Conservation (phyloP, 2,329 filamentous ascomycete species). For the Intubia oerlemansii region DNA sequence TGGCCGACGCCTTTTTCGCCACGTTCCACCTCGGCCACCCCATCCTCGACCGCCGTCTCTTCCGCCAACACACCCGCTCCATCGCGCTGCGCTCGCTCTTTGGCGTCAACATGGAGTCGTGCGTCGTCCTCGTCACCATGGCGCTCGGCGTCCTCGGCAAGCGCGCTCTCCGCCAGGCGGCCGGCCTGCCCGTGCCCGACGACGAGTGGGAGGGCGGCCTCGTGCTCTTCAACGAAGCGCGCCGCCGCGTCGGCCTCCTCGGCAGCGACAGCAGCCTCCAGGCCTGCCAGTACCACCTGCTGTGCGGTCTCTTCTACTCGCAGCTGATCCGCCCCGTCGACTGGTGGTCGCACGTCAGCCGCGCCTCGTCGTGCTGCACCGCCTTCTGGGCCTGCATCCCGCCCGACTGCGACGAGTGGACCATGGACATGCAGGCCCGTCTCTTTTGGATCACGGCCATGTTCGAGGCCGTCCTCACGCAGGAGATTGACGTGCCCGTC, state of each 20-base stretch:
- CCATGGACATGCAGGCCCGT: slow-evolving; percentile 31
- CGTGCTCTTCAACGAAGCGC: slow-evolving; percentile 31
- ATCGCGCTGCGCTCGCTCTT: slow-evolving; percentile 26
- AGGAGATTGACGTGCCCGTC: slow-evolving; percentile 28
- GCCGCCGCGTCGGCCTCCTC: slow-evolving; percentile 21
- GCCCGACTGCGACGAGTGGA: slow-evolving; percentile 26
- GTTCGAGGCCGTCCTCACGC: slow-evolving; percentile 32
- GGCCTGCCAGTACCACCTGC: slow-evolving; percentile 28
- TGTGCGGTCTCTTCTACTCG: slow-evolving; percentile 22
- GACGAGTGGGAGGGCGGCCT: slow-evolving; percentile 14
- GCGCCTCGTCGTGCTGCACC: slow-evolving; percentile 27
- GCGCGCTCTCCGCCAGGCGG: slow-evolving; percentile 25
- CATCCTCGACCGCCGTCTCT: slow-evolving; percentile 27
- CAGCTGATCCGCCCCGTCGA: slow-evolving; percentile 30
- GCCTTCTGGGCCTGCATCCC: slow-evolving; percentile 21
- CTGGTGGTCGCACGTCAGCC: slow-evolving; percentile 29
- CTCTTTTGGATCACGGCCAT: slow-evolving; percentile 33
- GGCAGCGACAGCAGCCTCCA: slow-evolving; percentile 18
- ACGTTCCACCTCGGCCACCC: slow-evolving; percentile 31
- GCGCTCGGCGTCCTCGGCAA: slow-evolving; percentile 28
- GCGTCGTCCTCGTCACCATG: slow-evolving; percentile 26
- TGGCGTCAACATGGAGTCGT: slow-evolving; percentile 28
- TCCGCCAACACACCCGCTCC: slow-evolving; percentile 26
- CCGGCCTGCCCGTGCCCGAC: background rate
- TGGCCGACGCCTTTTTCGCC: slow-evolving; percentile 31